Base-by-base conservation (phyloP, 345 rosid species). In the Punica granatum region DNA sequence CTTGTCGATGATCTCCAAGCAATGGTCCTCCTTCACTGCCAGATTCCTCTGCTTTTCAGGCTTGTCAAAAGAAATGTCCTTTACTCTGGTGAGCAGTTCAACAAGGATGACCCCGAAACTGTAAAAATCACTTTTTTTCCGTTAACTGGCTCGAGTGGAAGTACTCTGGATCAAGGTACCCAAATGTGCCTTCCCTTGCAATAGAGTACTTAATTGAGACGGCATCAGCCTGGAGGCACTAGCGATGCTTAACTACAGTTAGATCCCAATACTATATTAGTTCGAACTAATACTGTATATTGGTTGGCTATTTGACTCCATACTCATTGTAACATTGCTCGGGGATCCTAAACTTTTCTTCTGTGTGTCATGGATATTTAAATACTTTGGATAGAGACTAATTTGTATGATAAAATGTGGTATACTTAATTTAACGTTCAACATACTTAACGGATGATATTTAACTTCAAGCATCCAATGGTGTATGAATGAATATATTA, bases 161-260 rank as follows among this genome's bases (percentile, higher is more conserved):
- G 59, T 79, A 79, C 44, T 82, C 81, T 3, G 83, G 83, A 69
- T 81, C 78, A 54, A 78, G 31, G 35, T 78, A 78, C 1, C 85
- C 78, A 32, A 78, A 54, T n/a, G 82, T 81, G 35, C 84, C 82
- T 35, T 80, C 77, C 84, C 82, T 35, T 80, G 79, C 32, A 76
- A 74, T 76, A 75, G 32, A 15, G 83, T 82, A n/a, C 79, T 70
- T 68, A 78, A 43, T 42, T 77, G 74, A 19, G 72, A 6, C 12
- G 66, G 82, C 58, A 83, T 75, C 19, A 78, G 66, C 34, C 84
- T 70, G 3, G 81, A 83, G 15, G 81, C 75, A 21, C 86, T 82
- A 48, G 76, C 0, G 84, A 73, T 8, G 76, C 77, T 31, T 80
- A 80, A 6, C 74, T 33, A 25, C 73, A 80, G 28, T 70, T 62